Conservation (phyloP, 2,329 filamentous ascomycete genomes). For the Alternaria infectoria region DNA sequence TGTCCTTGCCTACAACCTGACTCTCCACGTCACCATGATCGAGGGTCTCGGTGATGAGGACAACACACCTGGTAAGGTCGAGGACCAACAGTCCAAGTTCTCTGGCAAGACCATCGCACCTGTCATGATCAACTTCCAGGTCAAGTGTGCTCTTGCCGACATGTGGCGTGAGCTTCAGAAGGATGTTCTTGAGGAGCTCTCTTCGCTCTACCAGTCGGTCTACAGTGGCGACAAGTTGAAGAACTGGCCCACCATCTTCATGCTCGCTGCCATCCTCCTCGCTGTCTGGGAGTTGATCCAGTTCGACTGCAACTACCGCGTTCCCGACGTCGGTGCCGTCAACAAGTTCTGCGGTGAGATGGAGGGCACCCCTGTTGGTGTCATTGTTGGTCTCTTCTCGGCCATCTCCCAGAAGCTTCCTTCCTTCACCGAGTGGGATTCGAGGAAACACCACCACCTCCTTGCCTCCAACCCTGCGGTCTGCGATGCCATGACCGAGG, state of each 20-base stretch:
- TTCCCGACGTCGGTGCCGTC: slow-evolving; percentile 81
- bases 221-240: slow-evolving; percentile 97
- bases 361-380: slow-evolving; percentile 93
- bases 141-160: slow-evolving; percentile 95
- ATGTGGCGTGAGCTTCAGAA: slow-evolving; percentile 99
- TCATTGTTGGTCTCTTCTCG: slow-evolving; percentile 95
- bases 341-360: slow-evolving; percentile 96
- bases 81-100: slow-evolving; percentile 85
- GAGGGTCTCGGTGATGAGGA: slow-evolving; percentile 87
- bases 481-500: slow-evolving; percentile 95
- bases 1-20: slow-evolving; percentile 94
- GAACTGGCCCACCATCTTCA: slow-evolving; percentile 99
- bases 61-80: slow-evolving; percentile 78
- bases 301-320: slow-evolving; percentile 95
- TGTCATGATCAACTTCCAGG: slow-evolving; percentile 99
- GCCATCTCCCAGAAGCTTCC: slow-evolving; percentile 97
- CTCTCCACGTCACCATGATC: slow-evolving; percentile 91
- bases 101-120: slow-evolving; percentile 89
- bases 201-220: slow-evolving; percentile 91
- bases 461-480: slow-evolving; percentile 90
- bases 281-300: slow-evolving; percentile 99
- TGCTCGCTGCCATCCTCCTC: slow-evolving; percentile 89
- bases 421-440: slow-evolving; percentile 92
- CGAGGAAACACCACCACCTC: slow-evolving; percentile 84
- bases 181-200: slow-evolving; percentile 93